Evolutionary conservation across 208 protist genomes (phyloP).

Genomic region (Phytomonas francai): DNA sequence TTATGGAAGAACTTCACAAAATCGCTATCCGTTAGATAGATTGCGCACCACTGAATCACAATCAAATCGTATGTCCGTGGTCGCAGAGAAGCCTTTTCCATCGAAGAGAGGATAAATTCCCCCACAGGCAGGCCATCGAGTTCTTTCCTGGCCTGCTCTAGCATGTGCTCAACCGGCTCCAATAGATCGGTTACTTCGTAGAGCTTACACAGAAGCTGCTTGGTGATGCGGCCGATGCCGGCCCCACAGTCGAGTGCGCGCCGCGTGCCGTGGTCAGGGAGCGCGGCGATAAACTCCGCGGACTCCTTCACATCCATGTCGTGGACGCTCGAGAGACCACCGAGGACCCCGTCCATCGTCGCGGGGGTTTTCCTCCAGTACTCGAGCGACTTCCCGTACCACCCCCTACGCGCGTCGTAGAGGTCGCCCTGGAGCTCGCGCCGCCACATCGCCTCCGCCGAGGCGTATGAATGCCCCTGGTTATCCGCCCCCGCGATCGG

Average conservation of each 20-base stretch:
- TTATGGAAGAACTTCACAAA: constrained; percentile 80
- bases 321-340: constrained; percentile 77
- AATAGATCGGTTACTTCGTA: constrained; percentile 77
- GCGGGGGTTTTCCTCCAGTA: constrained; percentile 85
- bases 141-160: constrained; percentile 77
- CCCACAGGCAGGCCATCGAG: constrained; percentile 62
- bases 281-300: constrained; percentile 44
- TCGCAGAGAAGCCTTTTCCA: constrained; percentile 60
- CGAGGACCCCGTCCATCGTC: constrained; percentile 86
- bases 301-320: constrained; percentile 65
- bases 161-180: constrained; percentile 82
- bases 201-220: constrained; percentile 52
- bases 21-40: constrained; percentile 90
- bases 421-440: constrained; percentile 58
- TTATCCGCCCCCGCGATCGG: constrained; percentile 61
- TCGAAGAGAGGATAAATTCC: constrained; percentile 71
- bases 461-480: constrained; percentile 44
- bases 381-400: constrained; percentile 84
- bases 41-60: constrained; percentile 90
- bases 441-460: constrained; percentile 63
- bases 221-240: constrained; percentile 88
- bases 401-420: constrained; percentile 66
- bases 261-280: constrained; percentile 42
- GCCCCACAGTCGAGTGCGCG: constrained; percentile 87
- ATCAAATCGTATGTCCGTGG: constrained; percentile 81